phyloP scores from a whole-genome alignment of 495 filamentous ascomycete genomes.

The Talaromyces proteolyticus region DNA sequence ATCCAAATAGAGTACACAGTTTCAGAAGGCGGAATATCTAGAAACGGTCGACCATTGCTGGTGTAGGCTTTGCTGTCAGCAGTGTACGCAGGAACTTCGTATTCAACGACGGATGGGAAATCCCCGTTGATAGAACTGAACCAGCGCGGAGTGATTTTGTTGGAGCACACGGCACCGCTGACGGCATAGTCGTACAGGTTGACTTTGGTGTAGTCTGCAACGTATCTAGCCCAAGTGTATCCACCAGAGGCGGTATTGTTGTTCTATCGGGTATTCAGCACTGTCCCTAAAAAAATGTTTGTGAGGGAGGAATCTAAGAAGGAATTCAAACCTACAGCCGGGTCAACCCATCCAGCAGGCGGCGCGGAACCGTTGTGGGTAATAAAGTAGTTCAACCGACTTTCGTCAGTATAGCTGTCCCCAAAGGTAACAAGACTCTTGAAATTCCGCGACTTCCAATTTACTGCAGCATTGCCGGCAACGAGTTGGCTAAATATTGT shows the following conservation, averaged over 20 bases:
- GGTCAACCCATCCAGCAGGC: conserved; percentile 49
- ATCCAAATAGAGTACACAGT: conserved; percentile 74
- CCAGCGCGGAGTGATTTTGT: conserved; percentile 51
- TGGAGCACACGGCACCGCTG: conserved; percentile 62
- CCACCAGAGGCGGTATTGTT: conserved; percentile 54
- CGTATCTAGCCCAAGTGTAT: conserved; percentile 62
- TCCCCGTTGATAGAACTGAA: conserved; percentile 37
- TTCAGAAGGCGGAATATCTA: conserved; percentile 42
- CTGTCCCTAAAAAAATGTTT: too few relatives aligned
- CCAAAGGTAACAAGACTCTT: conserved; percentile 56
- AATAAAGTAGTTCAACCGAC: conserved; percentile 54
- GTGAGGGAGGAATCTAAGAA: too few relatives aligned
- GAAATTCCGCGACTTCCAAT: conserved; percentile 36
- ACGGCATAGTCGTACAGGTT: conserved; percentile 72
- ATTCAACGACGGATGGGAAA: conserved; percentile 59
- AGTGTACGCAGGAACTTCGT: conserved; percentile 65
- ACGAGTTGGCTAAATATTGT: too few relatives aligned
- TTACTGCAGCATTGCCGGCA: background rate
- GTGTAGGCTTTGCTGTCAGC: conserved; percentile 45
- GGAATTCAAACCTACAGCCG: conserved; percentile 24
- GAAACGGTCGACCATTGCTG: conserved; percentile 38
- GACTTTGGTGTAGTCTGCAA: conserved; percentile 44
- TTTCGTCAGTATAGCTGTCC: conserved; percentile 73
- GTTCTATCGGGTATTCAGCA: conserved; percentile 14
- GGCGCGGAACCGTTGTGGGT: conserved; percentile 51